phyloP scores from a whole-genome alignment of 2,329 filamentous ascomycete species.

The Hymenoscyphus linearis region DNA sequence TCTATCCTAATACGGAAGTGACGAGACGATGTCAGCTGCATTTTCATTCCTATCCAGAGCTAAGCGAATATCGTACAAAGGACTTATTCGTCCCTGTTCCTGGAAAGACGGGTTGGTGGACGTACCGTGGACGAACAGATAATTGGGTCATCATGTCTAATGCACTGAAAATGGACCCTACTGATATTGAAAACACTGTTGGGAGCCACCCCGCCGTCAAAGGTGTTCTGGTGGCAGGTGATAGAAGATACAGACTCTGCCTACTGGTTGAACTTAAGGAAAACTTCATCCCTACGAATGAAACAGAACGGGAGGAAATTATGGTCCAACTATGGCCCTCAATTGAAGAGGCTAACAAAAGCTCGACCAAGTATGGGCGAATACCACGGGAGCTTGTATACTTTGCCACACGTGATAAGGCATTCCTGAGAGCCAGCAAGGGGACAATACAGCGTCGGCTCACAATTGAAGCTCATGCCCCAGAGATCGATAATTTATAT shows the following conservation, averaged over 20 bases:
- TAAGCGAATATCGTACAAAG: not conserved
- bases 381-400: slow-evolving; percentile 29
- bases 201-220: slow-evolving; percentile 32
- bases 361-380: slow-evolving; percentile 28
- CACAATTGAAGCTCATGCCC: slow-evolving; percentile 29
- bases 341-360: slow-evolving; percentile 30
- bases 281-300: not conserved
- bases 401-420: slow-evolving; percentile 30
- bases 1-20: too few relatives aligned
- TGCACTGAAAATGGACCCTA: slow-evolving; percentile 41
- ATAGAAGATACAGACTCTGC: slow-evolving; percentile 17
- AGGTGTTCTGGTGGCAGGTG: slow-evolving; percentile 34
- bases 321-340: slow-evolving; percentile 30
- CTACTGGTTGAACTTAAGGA: slow-evolving; percentile 14
- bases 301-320: slow-evolving; percentile 7
- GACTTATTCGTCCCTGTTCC: not conserved
- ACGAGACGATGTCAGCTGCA: not conserved
- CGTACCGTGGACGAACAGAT: slow-evolving; percentile 8
- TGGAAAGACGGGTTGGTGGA: slow-evolving; percentile 13
- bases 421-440: slow-evolving; percentile 33
- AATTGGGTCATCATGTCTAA: slow-evolving; percentile 26
- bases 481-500: slow-evolving; percentile 34
- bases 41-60: not conserved
- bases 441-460: slow-evolving; percentile 34
- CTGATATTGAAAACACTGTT: slow-evolving; percentile 36